These are phyloP conservation scores for Limnomonas spitsbergensis DNA, from an alignment of 139 green algal species.

Conservation along the genomic window DNA sequence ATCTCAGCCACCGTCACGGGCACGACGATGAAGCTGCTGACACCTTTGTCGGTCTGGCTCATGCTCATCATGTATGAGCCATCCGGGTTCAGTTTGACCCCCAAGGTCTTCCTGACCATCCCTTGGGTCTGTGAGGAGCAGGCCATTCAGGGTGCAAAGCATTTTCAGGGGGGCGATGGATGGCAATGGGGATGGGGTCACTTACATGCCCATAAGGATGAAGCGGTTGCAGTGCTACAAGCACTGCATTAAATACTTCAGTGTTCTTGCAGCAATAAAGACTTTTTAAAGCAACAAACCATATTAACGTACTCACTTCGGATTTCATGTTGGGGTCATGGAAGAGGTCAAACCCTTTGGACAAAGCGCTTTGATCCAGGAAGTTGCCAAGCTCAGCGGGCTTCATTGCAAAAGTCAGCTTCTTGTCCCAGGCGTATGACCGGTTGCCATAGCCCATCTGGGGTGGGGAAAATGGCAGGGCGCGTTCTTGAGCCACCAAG, in stretches of 20 bases:
- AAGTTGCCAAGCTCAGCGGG: slow-evolving; percentile 3
- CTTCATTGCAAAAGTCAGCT: slow-evolving; percentile 6
- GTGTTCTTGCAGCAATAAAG: too few relatives aligned
- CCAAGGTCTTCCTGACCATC: neutral
- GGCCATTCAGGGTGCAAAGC: too few relatives aligned
- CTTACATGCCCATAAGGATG: too few relatives aligned
- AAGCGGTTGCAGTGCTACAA: too few relatives aligned
- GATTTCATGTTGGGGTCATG: neutral
- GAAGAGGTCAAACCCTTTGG: slow-evolving; percentile 11
- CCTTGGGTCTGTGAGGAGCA: neutral
- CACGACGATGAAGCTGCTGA: neutral
- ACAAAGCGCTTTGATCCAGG: neutral
- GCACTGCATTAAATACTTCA: too few relatives aligned
- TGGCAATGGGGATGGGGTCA: too few relatives aligned
- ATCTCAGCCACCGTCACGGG: neutral
- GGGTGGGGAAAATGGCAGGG: too few relatives aligned
- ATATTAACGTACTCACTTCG: neutral
- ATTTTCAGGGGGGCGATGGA: too few relatives aligned
- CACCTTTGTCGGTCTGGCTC: neutral
- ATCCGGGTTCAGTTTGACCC: neutral
- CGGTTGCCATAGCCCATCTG: neutral
- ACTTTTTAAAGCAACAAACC: too few relatives aligned
- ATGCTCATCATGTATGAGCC: neutral
- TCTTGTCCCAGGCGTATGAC: neutral
- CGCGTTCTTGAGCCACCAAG: too few relatives aligned